A percentile compares a stretch with the other conserved stretches of the same genome.
These are phyloP conservation scores for Helminthosporium solani DNA, from an alignment of 2,329 filamentous ascomycete genomes.

Conservation along the genomic window DNA sequence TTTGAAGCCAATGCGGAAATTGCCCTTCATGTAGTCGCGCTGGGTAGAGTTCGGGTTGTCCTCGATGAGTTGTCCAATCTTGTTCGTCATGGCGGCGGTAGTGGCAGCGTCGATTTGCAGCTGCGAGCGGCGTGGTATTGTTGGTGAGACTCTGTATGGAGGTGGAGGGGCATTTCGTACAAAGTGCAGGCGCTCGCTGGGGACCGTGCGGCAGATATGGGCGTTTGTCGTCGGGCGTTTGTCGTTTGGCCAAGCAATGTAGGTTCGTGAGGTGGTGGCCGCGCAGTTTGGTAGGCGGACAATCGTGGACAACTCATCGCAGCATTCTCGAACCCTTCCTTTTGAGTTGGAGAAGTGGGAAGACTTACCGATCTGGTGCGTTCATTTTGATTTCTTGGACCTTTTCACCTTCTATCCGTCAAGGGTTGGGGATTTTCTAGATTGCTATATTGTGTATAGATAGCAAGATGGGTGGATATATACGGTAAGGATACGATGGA, in stretches of 20 bases:
- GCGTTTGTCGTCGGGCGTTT: too few relatives aligned
- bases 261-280: too few relatives aligned
- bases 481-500: neutral
- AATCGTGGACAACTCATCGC: constrained; percentile 8
- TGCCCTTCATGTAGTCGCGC: constrained; percentile 8
- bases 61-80: constrained; percentile 14
- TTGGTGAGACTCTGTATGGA: neutral
- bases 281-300: too few relatives aligned
- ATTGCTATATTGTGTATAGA: neutral
- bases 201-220: neutral
- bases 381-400: constrained; percentile 29
- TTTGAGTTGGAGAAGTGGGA: too few relatives aligned
- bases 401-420: too few relatives aligned
- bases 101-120: neutral
- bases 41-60: constrained; percentile 11
- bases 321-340: constrained; percentile 2
- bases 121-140: neutral
- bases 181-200: constrained; percentile 1
- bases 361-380: constrained; percentile 41
- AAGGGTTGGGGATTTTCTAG: neutral
- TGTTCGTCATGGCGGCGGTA: constrained; percentile 7
- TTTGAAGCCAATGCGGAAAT: constrained; percentile 7
- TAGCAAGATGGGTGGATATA: too few relatives aligned
- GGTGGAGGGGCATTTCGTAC: neutral
- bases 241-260: too few relatives aligned